Conservation (phyloP, 257 asterid genomes). For the Petunia axillaris region DNA sequence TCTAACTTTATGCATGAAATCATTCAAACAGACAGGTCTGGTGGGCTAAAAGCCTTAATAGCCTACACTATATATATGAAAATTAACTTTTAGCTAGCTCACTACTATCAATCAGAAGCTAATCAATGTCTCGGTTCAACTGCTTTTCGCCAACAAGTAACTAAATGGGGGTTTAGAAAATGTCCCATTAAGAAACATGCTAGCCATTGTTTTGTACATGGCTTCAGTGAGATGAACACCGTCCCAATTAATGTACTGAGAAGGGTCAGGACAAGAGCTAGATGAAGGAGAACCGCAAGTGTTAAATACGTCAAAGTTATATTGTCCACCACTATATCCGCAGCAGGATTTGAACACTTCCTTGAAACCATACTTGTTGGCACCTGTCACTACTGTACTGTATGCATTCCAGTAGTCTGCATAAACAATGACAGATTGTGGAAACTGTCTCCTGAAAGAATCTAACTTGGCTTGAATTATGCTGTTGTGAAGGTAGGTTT, state of each 20-base stretch:
- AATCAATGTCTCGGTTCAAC: not conserved
- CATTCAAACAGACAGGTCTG: not conserved
- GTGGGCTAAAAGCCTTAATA: too few relatives aligned
- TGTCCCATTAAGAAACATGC: constrained; percentile 50
- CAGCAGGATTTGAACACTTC: constrained; percentile 73
- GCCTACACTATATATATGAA: too few relatives aligned
- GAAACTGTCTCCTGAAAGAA: constrained; percentile 45
- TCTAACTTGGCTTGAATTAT: constrained; percentile 50
- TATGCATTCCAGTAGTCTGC: constrained; percentile 73
- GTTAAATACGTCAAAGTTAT: constrained; percentile 52
- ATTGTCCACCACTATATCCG: constrained; percentile 58
- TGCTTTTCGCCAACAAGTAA: constrained; percentile 36
- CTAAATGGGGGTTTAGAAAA: constrained; percentile 56
- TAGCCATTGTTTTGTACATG: constrained; percentile 67
- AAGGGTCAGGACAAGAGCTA: constrained; percentile 56
- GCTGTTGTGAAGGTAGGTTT: constrained; percentile 59
- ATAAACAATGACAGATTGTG: constrained; percentile 54
- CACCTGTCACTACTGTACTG: constrained; percentile 41
- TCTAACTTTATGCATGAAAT: not conserved
- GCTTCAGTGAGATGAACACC: constrained; percentile 93
- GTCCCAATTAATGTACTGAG: constrained; percentile 80
- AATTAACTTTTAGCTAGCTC: not conserved
- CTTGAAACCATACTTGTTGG: constrained; percentile 50
- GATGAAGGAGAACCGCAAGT: constrained; percentile 71
- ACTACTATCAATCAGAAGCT: not conserved